Percentiles rank a stretch among this genome's conserved stretches.
These are phyloP conservation scores for Aegilops longissima DNA, from an alignment of 176 grass and related monocot genomes.

Conservation along the genomic window DNA sequence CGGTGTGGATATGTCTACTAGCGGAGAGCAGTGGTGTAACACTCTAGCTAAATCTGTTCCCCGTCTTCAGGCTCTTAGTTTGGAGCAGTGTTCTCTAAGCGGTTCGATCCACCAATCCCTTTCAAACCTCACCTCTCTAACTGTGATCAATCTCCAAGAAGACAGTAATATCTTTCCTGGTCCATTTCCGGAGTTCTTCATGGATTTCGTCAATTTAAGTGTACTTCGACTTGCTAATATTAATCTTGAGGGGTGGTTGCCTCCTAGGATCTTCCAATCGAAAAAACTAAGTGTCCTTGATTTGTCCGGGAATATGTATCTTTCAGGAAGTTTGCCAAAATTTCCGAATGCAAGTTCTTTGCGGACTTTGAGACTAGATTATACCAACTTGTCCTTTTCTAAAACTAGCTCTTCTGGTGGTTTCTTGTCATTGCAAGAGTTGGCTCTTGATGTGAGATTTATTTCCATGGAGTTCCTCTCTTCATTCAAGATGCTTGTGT, in stretches of 20 bases:
- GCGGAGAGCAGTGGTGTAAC: neutral
- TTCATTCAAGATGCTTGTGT: neutral
- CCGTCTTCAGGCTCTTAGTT: slow-evolving; percentile 33
- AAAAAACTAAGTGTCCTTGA: slow-evolving; percentile 31
- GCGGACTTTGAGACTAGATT: neutral
- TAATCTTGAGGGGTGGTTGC: slow-evolving; percentile 30
- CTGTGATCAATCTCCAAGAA: neutral
- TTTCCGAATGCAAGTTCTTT: neutral
- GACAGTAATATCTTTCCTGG: neutral
- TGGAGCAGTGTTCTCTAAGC: neutral
- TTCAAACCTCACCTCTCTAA: neutral
- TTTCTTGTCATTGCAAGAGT: neutral
- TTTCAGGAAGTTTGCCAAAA: neutral
- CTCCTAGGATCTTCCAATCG: neutral
- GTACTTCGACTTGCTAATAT: slow-evolving; percentile 2
- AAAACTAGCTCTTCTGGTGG: neutral
- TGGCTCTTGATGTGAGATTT: neutral
- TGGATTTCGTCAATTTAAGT: slow-evolving; percentile 8
- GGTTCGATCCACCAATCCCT: slow-evolving; percentile 21
- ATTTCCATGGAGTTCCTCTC: neutral
- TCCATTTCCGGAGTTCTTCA: slow-evolving; percentile 19
- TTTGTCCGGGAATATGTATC: slow-evolving; percentile 24
- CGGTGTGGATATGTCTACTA: neutral
- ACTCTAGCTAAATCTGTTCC: slow-evolving; percentile 16
- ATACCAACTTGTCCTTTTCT: neutral